Evolutionary conservation across 202 grass and related monocot species (phyloP).

Genomic region (Cymbopogon flexuosus): DNA sequence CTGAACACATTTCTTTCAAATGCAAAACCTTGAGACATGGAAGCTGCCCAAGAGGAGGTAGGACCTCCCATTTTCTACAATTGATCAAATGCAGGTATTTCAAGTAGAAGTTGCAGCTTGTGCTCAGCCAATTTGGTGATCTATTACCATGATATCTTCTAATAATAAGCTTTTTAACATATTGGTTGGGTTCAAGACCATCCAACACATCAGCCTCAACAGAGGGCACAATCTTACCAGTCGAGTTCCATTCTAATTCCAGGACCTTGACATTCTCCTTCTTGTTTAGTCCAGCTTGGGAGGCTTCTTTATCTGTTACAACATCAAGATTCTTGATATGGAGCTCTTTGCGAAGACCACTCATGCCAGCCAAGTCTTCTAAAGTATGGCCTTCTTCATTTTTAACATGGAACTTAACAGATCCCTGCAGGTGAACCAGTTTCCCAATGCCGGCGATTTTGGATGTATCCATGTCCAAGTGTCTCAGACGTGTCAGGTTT

Average conservation of each 20-base stretch:
- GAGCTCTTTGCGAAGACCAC: constrained; percentile 46
- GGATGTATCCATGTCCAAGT: constrained; percentile 49
- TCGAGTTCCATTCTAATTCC: constrained; percentile 47
- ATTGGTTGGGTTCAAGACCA: constrained; percentile 44
- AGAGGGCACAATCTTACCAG: constrained; percentile 17
- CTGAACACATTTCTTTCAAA: constrained; percentile 44
- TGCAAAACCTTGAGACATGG: constrained; percentile 37
- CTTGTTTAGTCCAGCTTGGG: constrained; percentile 37
- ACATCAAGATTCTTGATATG: constrained; percentile 66
- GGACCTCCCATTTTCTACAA: constrained; percentile 42
- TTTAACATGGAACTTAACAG: constrained; percentile 48
- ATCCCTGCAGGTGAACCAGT: constrained; percentile 45
- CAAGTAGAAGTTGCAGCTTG: constrained; percentile 5
- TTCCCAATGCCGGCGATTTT: constrained; percentile 46
- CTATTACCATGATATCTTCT: constrained; percentile 45
- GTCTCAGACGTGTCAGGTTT: constrained; percentile 43
- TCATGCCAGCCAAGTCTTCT: constrained; percentile 43
- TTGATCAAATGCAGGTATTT: constrained; percentile 49
- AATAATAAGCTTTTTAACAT: constrained; percentile 47
- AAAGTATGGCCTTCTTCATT: constrained; percentile 44
- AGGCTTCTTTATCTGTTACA: constrained; percentile 32
- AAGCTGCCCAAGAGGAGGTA: constrained; percentile 66
- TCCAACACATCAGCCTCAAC: constrained; percentile 46
- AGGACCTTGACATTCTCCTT: constrained; percentile 45
- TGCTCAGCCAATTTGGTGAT: constrained; percentile 46